Evolutionary conservation across 2,329 filamentous ascomycete species (phyloP), one percentile per base, ranked within the genome.

Genomic region (Coniella vitis): DNA sequence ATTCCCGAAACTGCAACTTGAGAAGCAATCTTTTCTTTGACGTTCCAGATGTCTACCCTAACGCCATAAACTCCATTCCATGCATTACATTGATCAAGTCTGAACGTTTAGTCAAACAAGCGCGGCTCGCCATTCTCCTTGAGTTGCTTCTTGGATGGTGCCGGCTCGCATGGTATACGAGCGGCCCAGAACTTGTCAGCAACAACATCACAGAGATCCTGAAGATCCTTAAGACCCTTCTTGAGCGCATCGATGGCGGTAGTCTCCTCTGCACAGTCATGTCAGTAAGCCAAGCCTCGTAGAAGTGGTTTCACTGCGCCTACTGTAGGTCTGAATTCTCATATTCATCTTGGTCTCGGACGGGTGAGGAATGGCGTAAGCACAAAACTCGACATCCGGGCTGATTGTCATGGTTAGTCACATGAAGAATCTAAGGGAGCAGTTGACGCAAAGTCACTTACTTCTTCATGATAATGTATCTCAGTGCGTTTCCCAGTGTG

Each of bases 401-500:
- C 91, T 97, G 56, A 37, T 20, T n/a, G 48, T 1, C n/a, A 38
- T 52, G 56, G n/a, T 53, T 40, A 60, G 43, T 39, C 44, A 40
- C 36, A 17, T 14, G 32, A 41, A 31, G n/a, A n/a, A n/a, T n/a
- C n/a, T 37, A 45, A 35, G n/a, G 20, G 40, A 20, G 13, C 7
- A 21, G 29, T 4, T 20, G n/a, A n/a, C 32, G 32, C 35, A 8
- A n/a, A 4, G 17, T 25, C 40, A 63, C 81, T 56, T 73, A 96
- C 91, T 98, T 98, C 71, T 97, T 97, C 87, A 95, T 96, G 61
- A 98, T 94, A 55, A 96, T 86, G 65, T 90, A 97, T 61, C 93
- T 80, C 59, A 98, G 71, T 9, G 90, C 89, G 68, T 98, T 98
- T 22, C 93, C 93, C 45, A 98, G 74, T 0, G 93, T 98, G 68